Evolutionary conservation across 148 eudicot species (phyloP), one percentile per base, ranked within the genome.

Genomic region (Fagopyrum tataricum): DNA sequence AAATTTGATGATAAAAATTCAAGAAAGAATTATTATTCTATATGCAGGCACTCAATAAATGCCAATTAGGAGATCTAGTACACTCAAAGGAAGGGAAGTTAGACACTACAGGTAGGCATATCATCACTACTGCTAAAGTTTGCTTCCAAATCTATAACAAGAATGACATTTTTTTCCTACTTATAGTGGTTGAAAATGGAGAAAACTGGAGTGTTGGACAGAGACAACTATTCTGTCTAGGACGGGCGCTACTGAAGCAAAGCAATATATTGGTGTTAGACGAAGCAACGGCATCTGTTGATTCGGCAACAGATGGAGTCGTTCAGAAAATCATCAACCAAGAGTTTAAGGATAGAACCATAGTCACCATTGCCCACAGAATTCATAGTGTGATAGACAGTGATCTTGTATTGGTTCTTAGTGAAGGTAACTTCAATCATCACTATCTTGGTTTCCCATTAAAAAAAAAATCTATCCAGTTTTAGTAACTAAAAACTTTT

Each of bases 141-240:
- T 72, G 31, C 47, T 21, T 58, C 24, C 49, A 73, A 18, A 55
- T 26, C n/a, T 52, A 37, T 49, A 13, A 5, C 31, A 10, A 15
- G 56, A 51, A 48, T 41, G 7, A 67, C 5, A 39, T 10, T 37
- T 20, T 70, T 46, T 76, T 5, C 26, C 7, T 4, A 44, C 12
- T 12, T 44, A 18, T 84, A 96, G 99, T 96, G 85, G 96, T 86
- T 40, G 99, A 96, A 78, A 89, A 85, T 74, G 97, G 99, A 79
- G 99, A 92, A 76, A 96, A 96, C 75, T 96, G 99, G 99, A 96
- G 99, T 59, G 89, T 89, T 44, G 99, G 99, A 53, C 99, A 96
- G 77, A 88, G 99, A 80, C 99, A 96, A 77, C 75, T 96, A 17
- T 88, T 90, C 77, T 96, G 99, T 77, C 94, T 96, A 8, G 99